A percentile compares a stretch with the other conserved stretches of the same genome.
Conservation (phyloP, 2,329 filamentous ascomycete species). For the Coniochaeta sp. region DNA sequence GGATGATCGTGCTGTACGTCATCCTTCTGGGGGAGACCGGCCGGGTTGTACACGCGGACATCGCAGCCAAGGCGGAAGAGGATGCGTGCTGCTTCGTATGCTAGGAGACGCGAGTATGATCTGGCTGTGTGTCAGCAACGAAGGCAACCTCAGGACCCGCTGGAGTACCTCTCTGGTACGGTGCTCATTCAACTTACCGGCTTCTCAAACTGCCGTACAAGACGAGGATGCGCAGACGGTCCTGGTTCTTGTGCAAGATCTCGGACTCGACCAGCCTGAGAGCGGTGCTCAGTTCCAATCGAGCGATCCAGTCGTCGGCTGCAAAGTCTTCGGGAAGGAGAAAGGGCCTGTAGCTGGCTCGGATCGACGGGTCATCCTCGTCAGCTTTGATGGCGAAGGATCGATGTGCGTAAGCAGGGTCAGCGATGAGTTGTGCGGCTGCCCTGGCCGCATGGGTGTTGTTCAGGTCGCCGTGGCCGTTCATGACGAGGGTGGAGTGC, state of each 20-base stretch:
- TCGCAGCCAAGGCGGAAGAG: conserved; percentile 59
- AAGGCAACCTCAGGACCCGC: no score
- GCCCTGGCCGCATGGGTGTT: conserved; percentile 19
- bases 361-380: conserved; percentile 38
- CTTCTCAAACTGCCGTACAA: conserved; percentile 52
- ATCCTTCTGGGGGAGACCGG: conserved; percentile 54
- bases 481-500: background rate
- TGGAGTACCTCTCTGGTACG: no score
- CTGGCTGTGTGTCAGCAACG: conserved; percentile 18
- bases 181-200: conserved; percentile 14
- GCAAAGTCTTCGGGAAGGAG: conserved; percentile 30
- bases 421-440: conserved; percentile 7
- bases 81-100: conserved; percentile 52
- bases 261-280: conserved; percentile 38
- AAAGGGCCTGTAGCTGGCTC: conserved; percentile 49
- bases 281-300: conserved; percentile 46
- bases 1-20: conserved; percentile 47
- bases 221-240: conserved; percentile 46
- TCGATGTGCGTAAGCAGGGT: conserved; percentile 14
- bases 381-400: conserved; percentile 33
- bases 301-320: conserved; percentile 44
- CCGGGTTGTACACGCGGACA: conserved; percentile 54
- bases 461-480: conserved; percentile 22
- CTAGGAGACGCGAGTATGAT: conserved; percentile 54
- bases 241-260: conserved; percentile 26